Evolutionary conservation across 208 protist species (phyloP), one percentile per base, ranked within the genome.

Genomic region (Wallacemonas collosoma): DNA sequence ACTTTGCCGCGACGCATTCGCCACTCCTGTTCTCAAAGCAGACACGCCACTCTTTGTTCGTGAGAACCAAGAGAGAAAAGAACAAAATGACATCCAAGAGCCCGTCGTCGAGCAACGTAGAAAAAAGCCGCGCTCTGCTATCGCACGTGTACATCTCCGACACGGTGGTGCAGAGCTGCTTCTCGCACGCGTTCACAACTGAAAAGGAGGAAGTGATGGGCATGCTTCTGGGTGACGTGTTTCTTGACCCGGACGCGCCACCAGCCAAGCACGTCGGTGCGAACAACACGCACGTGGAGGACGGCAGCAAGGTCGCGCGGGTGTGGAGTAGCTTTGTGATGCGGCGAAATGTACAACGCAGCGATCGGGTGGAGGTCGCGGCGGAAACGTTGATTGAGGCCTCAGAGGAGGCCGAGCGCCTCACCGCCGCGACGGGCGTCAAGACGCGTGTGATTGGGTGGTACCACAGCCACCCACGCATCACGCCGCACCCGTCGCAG

Each of bases 401-500:
- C 11, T 60, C 76, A 0, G 85, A 87, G 35, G 79, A 85, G 65
- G 90, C 90, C 43, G 88, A 95, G 73, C 63, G 70, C 12, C 65
- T 89, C 11, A 70, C 81, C 36, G 11, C 9, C 1, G 54, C 68
- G 12, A 81, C 76, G 4, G 79, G 83, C 11, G 48, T 64, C 3
- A 50, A 8, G 2, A 92, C 86, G 9, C 76, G 79, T 12, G 89
- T 95, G 3, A 73, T 96, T 36, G 91, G 90, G 2, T 97, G 93
- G 93, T 95, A 95, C 77, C 93, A 97, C 82, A 92, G 82, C 64
- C 91, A 97, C 61, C 93, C 91, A 2, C 81, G 85, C 39, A 93
- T 95, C 41, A 90, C 86, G 2, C 81, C 79, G 8, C 85, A 82
- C 67, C 90, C 91, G 0, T 94, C 89, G 36, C 53, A 68, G 3